Percentiles rank a stretch among this genome's conserved stretches.
Evolutionary conservation across 2,329 filamentous ascomycete genomes (phyloP).

Genomic region (Stagonosporopsis tanaceti): DNA sequence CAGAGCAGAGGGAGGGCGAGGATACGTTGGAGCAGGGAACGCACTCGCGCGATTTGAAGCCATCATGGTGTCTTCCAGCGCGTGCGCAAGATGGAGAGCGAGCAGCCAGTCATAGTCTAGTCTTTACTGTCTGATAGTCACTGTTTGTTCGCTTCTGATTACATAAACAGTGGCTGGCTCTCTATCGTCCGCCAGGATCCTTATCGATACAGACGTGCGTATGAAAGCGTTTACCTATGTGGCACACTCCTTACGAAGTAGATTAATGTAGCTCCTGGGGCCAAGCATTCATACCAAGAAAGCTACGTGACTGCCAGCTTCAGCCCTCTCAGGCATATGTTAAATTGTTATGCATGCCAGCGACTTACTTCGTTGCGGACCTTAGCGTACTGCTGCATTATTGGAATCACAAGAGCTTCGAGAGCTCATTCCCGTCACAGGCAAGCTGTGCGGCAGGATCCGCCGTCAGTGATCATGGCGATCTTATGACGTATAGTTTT

Average conservation of each 20-base stretch:
- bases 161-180: background rate
- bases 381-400: background rate
- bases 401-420: background rate
- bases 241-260: too few relatives aligned
- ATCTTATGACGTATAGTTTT: background rate
- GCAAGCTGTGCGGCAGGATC: conserved; percentile 2
- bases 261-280: background rate
- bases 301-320: background rate
- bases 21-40: conserved; percentile 9
- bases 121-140: background rate
- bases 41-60: conserved; percentile 8
- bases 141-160: background rate
- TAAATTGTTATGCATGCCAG: background rate
- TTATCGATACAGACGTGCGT: background rate
- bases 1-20: conserved; percentile 3
- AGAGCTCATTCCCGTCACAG: background rate
- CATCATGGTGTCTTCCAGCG: conserved; percentile 5
- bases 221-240: too few relatives aligned
- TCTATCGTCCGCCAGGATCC: background rate
- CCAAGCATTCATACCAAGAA: background rate
- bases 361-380: background rate
- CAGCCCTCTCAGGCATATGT: background rate
- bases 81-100: background rate
- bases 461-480: conserved; percentile 1
- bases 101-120: background rate